Base-by-base conservation (phyloP, 2,329 filamentous ascomycete genomes). In the Paracoccidioides brasiliensis region DNA sequence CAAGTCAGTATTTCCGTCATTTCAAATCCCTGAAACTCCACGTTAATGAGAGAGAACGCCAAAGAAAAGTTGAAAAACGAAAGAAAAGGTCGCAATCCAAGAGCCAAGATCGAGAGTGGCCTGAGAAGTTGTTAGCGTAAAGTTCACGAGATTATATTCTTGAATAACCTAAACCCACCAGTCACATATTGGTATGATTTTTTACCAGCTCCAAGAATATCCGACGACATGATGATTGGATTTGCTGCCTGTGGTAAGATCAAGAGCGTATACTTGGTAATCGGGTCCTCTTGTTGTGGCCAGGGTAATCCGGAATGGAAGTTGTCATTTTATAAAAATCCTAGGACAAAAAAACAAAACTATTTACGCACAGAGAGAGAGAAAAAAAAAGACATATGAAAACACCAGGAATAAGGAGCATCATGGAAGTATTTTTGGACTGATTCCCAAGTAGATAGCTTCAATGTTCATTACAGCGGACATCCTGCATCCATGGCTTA, bases 1-100 rank as follows among this genome's bases (percentile, higher is more conserved):
- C 10, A 33, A 52, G 50, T 69, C 62, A 63, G 55, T 63, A 56
- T 57, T 58, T 22, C 48, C 51, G 56, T 61, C 60, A 64, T 41
- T 40, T 33, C 37, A 52, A 53, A 49, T 41, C 42, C 28, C 22
- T 14, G 33, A 12, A 52, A 52, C 37, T 28, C 50, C 50, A 42
- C 10, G 22, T 12, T 32, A 51, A 51, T 28, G 33, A 28, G 41
- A 51, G 22, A 52, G 6, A 38, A 42, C 22, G 30, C 8, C 3
- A n/a, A 10, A 41, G 42, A n/a, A 8, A 41, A 15, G 41, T 38
- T 10, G 22, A 49, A 40, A 14, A 14, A 4, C 37, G 6, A 33
- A 42, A 42, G 32, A 10, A n/a, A 32, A 9, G 5, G 35, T 33
- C 5, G 8, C 3, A 30, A 5, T 28, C 53, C 43, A 49, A 32